Evolutionary conservation across 306 rosid genomes (phyloP).

Genomic region (Sesbania bispinosa): DNA sequence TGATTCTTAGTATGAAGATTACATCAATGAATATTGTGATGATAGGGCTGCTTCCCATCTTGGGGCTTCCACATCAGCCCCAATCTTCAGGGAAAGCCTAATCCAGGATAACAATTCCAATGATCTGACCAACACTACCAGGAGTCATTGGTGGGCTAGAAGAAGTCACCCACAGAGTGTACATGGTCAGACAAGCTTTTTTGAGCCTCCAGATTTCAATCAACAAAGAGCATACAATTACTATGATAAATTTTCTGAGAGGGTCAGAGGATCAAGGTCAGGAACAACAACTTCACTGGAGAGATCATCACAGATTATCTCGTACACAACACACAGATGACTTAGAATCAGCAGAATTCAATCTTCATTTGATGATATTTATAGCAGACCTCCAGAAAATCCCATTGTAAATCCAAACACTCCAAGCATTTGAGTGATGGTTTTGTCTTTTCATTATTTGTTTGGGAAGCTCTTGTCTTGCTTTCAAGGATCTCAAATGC

Average conservation of each 20-base stretch:
- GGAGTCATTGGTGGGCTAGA: conserved; percentile 90
- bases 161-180: conserved; percentile 23
- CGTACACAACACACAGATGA: conserved; percentile 40
- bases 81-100: conserved; percentile 55
- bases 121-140: conserved; percentile 21
- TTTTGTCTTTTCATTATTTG: conserved; percentile 30
- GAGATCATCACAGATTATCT: conserved; percentile 36
- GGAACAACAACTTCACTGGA: conserved; percentile 48
- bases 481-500: conserved; percentile 24
- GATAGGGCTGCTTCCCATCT: conserved; percentile 46
- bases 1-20: conserved; percentile 40
- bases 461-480: conserved; percentile 37
- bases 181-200: conserved; percentile 63
- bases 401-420: conserved; percentile 36
- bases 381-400: conserved; percentile 53
- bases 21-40: conserved; percentile 21
- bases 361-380: conserved; percentile 76
- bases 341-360: conserved; percentile 51
- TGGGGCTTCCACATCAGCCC: conserved; percentile 63
- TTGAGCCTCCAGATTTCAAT: conserved; percentile 82
- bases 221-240: conserved; percentile 17
- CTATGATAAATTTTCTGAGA: conserved; percentile 49
- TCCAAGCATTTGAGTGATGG: conserved; percentile 38
- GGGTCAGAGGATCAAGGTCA: conserved; percentile 58
- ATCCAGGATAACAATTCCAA: conserved; percentile 36